These are phyloP conservation scores for Bolboschoenus planiculmis DNA, from an alignment of 176 grass and related monocot species.

Conservation along the genomic window DNA sequence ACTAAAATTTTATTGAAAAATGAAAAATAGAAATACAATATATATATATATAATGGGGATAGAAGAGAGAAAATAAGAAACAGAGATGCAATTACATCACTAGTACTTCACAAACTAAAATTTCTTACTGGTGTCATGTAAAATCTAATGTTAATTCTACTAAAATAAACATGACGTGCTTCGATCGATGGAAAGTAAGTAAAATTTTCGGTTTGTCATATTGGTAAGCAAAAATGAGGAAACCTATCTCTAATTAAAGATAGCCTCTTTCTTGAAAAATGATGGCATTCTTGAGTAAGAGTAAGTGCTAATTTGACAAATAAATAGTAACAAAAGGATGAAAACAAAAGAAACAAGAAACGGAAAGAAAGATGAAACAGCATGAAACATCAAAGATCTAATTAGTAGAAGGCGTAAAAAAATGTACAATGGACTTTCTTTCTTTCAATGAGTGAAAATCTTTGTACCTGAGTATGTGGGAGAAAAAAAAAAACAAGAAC, in stretches of 20 bases:
- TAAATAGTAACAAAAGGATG: neutral
- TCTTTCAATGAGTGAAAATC: neutral
- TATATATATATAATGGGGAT: too few relatives aligned
- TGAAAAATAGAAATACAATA: too few relatives aligned
- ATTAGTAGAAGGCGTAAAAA: too few relatives aligned
- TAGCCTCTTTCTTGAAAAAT: neutral
- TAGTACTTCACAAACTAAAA: neutral
- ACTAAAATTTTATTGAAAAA: too few relatives aligned
- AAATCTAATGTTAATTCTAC: neutral
- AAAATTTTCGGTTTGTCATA: neutral
- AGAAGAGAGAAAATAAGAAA: too few relatives aligned
- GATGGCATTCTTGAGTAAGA: neutral
- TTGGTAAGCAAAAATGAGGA: neutral
- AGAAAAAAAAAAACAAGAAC: neutral
- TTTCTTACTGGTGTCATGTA: neutral
- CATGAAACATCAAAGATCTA: neutral
- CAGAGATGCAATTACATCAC: neutral
- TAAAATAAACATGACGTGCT: neutral
- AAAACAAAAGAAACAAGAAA: neutral
- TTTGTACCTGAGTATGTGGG: neutral
- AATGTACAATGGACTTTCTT: neutral
- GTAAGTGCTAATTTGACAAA: neutral
- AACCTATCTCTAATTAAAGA: too few relatives aligned
- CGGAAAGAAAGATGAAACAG: neutral
- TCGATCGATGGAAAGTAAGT: neutral